These are phyloP conservation scores for Tephrocybe sp. DNA, from an alignment of 768 basidiomycete species.

Conservation along the genomic window DNA sequence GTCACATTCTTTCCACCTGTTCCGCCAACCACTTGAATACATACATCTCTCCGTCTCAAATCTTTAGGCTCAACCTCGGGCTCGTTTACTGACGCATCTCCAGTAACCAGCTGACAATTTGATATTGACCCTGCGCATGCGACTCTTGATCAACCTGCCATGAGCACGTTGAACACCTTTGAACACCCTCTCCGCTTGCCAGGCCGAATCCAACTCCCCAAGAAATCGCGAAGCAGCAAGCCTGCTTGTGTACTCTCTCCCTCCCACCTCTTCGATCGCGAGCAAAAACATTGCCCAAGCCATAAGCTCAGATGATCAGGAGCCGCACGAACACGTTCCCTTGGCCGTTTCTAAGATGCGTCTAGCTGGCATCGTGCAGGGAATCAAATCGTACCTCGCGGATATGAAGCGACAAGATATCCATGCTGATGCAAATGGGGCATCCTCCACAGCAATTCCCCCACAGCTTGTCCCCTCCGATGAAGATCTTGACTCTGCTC, in stretches of 20 bases:
- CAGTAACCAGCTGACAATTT: too few species aligned
- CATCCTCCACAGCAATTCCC: slow-evolving; percentile 12
- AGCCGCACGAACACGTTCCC: slow-evolving; percentile 15
- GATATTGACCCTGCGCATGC: too few species aligned
- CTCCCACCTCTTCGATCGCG: slow-evolving; percentile 11
- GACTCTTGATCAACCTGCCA: not conserved
- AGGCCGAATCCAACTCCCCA: slow-evolving; percentile 17
- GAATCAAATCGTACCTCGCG: slow-evolving; percentile 21
- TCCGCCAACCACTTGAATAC: not conserved
- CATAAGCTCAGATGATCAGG: slow-evolving; percentile 8
- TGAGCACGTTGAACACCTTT: slow-evolving; percentile 15
- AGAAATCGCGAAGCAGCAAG: slow-evolving; percentile 20
- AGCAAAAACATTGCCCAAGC: slow-evolving; percentile 18
- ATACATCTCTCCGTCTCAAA: not conserved
- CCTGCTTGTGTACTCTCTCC: slow-evolving; percentile 21
- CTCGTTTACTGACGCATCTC: too few species aligned
- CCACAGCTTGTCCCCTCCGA: slow-evolving; percentile 23
- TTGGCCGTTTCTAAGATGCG: slow-evolving; percentile 22
- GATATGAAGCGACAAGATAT: slow-evolving; percentile 13
- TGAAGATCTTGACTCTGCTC: slow-evolving; percentile 22
- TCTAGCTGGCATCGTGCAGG: slow-evolving; percentile 20
- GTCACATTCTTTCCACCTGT: slow-evolving; percentile 3
- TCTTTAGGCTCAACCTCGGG: not conserved
- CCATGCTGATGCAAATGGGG: not conserved
- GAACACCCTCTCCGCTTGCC: slow-evolving; percentile 19